These are phyloP conservation scores for Russula sp. DNA, from an alignment of 768 basidiomycete genomes.

Conservation along the genomic window DNA sequence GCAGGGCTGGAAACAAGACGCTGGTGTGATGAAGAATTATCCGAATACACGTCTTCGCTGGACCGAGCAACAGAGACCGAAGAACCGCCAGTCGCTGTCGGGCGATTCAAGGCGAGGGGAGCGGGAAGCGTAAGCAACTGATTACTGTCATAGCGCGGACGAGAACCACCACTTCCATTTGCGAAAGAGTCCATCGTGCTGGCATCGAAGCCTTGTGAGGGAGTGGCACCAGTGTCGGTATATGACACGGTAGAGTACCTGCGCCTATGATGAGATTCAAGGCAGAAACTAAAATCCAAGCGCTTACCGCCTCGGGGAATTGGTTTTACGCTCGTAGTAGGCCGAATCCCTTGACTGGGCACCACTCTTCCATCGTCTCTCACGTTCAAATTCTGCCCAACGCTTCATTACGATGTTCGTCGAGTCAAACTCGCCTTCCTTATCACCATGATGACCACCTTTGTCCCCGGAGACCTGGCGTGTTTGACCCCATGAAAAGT, in stretches of 20 bases:
- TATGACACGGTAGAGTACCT: conserved; percentile 76
- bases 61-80: conserved; percentile 34
- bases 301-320: conserved; percentile 51
- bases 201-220: conserved; percentile 44
- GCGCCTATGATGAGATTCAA: conserved; percentile 30
- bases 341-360: conserved; percentile 75
- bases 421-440: conserved; percentile 97
- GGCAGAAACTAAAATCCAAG: conserved; percentile 24
- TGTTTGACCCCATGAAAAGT: conserved; percentile 97
- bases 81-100: conserved; percentile 15
- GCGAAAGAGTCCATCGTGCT: conserved; percentile 56
- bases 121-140: conserved; percentile 69
- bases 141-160: conserved; percentile 61
- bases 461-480: conserved; percentile 55
- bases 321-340: conserved; percentile 45
- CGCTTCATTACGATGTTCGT: conserved; percentile 97
- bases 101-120: conserved; percentile 56
- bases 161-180: conserved; percentile 31
- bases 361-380: conserved; percentile 87
- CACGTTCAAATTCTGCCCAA: conserved; percentile 97
- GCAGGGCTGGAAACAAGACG: conserved; percentile 35
- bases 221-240: conserved; percentile 59
- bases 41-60: conserved; percentile 33
- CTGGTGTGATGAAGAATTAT: conserved; percentile 36
- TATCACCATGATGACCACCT: conserved; percentile 70